Evolutionary conservation across 2,329 filamentous ascomycete species (phyloP), one percentile per base, ranked within the genome.

Genomic region (Monosporascus sp.): DNA sequence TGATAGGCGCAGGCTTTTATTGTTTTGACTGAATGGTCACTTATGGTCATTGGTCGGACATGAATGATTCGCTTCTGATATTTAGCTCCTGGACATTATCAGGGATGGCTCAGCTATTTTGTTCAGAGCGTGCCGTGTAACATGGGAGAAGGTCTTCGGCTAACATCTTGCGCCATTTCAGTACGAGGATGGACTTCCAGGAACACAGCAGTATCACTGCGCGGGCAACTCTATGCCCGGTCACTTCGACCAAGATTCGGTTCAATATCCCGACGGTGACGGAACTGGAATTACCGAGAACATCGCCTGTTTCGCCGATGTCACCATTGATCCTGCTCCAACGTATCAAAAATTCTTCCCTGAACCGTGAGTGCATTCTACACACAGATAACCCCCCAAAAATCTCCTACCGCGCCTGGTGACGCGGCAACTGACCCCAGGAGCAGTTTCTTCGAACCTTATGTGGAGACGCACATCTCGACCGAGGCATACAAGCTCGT

Each of bases 401-500:
- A 7, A 0, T 20, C 17, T 15, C 5, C 20, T 24, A 15, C 20
- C 14, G 22, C n/a, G 5, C 14, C 8, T n/a, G 8, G 20, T 17
- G 22, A 7, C 7, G 3, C 20, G 7, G 14, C 22, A 7, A 14
- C 11, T 15, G n/a, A 17, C 22, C 14, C 2, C 42, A 15, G 4
- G 3, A 7, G 15, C 24, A 46, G 42, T 31, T 70, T 69, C 52
- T 69, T 69, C 49, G 60, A 65, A 44, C 56, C 65, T 5, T 56
- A 61, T 36, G 63, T 68, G 8, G 57, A 62, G 3, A 68, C 65
- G 0, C 65, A 69, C 38, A 24, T 59, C 8, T 63, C 66, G 1
- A 65, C 59, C 2, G 67, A 70, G 37, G 67, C 67, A 5, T 70
- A 68, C 57, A 70, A 70, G 47, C 64, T 62, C 18, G 68, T 70